Evolutionary conservation across 2,329 filamentous ascomycete genomes (phyloP).

Genomic region (Simplicillium aogashimaense): DNA sequence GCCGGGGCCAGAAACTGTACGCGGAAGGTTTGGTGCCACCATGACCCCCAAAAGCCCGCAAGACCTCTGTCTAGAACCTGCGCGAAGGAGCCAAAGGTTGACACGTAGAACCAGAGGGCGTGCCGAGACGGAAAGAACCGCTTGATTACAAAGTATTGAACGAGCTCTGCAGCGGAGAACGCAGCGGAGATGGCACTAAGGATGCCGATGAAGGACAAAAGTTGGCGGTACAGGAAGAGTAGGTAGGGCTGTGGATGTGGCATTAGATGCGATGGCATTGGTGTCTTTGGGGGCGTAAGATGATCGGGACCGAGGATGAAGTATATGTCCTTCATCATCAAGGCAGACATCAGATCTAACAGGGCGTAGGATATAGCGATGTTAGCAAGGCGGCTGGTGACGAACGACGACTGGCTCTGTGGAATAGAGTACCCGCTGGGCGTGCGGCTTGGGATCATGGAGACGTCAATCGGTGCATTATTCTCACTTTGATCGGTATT

Average conservation of each 20-base stretch:
- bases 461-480: no score
- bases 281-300: constrained; percentile 10
- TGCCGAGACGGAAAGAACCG: constrained; percentile 39
- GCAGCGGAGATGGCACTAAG: constrained; percentile 50
- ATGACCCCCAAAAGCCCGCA: constrained; percentile 71
- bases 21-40: constrained; percentile 90
- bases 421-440: constrained; percentile 5
- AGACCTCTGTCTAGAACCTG: constrained; percentile 60
- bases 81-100: constrained; percentile 43
- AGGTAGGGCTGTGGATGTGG: constrained; percentile 29
- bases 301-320: constrained; percentile 47
- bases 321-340: constrained; percentile 70
- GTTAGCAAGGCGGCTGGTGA: constrained; percentile 14
- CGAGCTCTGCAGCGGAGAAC: constrained; percentile 50
- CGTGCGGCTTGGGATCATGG: no score
- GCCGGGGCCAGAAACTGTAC: constrained; percentile 56
- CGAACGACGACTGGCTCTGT: constrained; percentile 35
- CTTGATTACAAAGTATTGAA: constrained; percentile 38
- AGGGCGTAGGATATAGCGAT: constrained; percentile 51
- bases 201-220: constrained; percentile 46
- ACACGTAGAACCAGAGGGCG: constrained; percentile 42
- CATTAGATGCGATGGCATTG: constrained; percentile 32
- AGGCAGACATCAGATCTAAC: constrained; percentile 59
- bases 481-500: constrained; percentile 14
- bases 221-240: constrained; percentile 44